phyloP scores from a whole-genome alignment of 2,329 filamentous ascomycete species.

The Plectosphaerella cucumerina region DNA sequence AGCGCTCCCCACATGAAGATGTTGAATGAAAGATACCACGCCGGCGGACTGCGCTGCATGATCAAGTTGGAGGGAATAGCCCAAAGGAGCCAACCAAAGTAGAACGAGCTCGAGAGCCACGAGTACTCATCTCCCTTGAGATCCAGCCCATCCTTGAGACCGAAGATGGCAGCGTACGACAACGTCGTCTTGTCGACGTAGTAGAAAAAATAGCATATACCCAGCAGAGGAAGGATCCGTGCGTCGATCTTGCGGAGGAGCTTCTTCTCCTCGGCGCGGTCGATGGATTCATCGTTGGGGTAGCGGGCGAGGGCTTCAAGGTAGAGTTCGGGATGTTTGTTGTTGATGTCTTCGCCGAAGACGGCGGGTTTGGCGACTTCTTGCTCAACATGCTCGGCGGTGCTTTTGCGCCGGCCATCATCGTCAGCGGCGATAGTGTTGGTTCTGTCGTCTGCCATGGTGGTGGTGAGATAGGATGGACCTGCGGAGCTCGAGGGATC shows the following conservation, averaged over 20 bases:
- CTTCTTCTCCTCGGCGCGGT: slow-evolving; percentile 24
- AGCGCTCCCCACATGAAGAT: slow-evolving; percentile 53
- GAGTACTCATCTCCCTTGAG: slow-evolving; percentile 54
- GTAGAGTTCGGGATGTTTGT: slow-evolving; percentile 24
- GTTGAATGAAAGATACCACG: slow-evolving; percentile 32
- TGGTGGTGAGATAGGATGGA: background rate
- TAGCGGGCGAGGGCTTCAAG: slow-evolving; percentile 28
- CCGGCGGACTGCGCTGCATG: slow-evolving; percentile 25
- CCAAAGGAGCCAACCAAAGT: slow-evolving; percentile 32
- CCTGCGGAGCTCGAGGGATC: background rate
- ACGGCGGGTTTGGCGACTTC: slow-evolving; percentile 10
- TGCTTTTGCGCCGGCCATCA: slow-evolving; percentile 4
- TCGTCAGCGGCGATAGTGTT: background rate
- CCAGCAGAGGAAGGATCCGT: slow-evolving; percentile 30
- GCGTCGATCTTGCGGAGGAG: slow-evolving; percentile 31
- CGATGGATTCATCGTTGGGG: slow-evolving; percentile 31
- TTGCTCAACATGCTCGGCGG: slow-evolving; percentile 14
- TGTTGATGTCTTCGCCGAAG: slow-evolving; percentile 11
- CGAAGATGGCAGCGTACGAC: slow-evolving; percentile 62
- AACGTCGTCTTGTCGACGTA: slow-evolving; percentile 24
- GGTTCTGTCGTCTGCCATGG: slow-evolving; percentile 1
- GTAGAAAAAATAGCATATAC: slow-evolving; percentile 37
- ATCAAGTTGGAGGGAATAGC: slow-evolving; percentile 25
- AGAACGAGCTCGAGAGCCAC: slow-evolving; percentile 30
- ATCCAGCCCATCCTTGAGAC: slow-evolving; percentile 53